Evolutionary conservation across 2,329 filamentous ascomycete species (phyloP).

Genomic region (Sclerotinia nivalis): DNA sequence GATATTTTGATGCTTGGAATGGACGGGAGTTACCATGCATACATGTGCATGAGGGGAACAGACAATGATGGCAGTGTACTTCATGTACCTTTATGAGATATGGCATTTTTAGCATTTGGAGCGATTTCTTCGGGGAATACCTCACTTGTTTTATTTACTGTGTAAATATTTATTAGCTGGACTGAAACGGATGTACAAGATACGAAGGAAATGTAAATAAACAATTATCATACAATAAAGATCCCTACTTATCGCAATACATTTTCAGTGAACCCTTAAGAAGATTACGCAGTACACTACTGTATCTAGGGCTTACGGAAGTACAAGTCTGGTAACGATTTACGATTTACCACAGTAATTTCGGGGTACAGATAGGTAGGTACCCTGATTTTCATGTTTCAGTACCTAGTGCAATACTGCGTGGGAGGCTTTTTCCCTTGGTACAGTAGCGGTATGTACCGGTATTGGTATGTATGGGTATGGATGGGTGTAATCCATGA

Average conservation of each 20-base stretch:
- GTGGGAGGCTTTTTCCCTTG: not conserved
- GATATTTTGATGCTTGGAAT: not conserved
- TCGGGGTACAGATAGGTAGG: not conserved
- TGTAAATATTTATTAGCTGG: conserved; percentile 10
- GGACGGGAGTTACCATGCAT: conserved; percentile 5
- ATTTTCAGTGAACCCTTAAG: not conserved
- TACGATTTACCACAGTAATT: not conserved
- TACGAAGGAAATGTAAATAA: not conserved
- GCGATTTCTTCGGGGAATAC: not conserved
- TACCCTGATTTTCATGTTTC: conserved; percentile 5
- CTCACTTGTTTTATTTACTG: not conserved
- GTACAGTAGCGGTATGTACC: not conserved
- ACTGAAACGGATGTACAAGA: not conserved
- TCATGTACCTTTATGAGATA: conserved; percentile 1
- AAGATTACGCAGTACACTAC: not conserved
- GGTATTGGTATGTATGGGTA: not conserved
- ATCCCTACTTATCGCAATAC: not conserved
- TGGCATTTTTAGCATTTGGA: not conserved
- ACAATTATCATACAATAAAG: not conserved
- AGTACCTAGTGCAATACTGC: not conserved
- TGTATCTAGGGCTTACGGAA: not conserved
- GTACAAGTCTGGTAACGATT: not conserved
- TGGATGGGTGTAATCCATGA: no score
- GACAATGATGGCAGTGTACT: not conserved
- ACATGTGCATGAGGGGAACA: not conserved